Percentiles rank a stretch among this genome's conserved stretches.
Evolutionary conservation across 2,329 filamentous ascomycete genomes (phyloP).

Genomic region (Penicillium polonicum): DNA sequence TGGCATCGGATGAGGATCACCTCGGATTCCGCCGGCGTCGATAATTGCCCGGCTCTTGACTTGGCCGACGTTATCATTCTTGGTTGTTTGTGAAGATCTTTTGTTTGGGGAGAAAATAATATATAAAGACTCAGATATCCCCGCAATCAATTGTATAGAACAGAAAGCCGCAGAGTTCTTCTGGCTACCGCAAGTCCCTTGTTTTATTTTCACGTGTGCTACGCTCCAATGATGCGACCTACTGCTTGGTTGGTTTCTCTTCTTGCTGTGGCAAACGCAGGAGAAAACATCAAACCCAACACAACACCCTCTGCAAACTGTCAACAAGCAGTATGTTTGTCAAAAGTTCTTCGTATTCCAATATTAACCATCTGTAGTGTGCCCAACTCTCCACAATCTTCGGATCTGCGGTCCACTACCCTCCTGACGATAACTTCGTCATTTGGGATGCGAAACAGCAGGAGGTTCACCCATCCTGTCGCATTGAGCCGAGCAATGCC

Average conservation of each 20-base stretch:
- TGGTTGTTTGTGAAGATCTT: not conserved
- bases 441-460: conserved; percentile 22
- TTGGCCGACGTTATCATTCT: not conserved
- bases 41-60: not conserved
- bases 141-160: not conserved
- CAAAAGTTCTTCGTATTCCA: not conserved
- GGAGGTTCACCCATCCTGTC: conserved; percentile 17
- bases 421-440: conserved; percentile 9
- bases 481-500: conserved; percentile 18
- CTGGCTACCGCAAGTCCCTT: not conserved
- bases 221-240: not conserved
- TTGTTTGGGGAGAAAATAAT: not conserved
- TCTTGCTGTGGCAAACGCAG: not conserved
- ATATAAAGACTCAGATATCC: not conserved
- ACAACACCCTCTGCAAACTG: not conserved
- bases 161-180: not conserved
- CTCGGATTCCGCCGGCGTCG: not conserved
- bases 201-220: too few species aligned
- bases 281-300: too few species aligned
- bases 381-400: not conserved
- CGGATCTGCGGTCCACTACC: conserved; percentile 4
- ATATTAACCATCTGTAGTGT: not conserved
- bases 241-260: not conserved
- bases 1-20: not conserved
- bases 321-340: not conserved